Conservation (phyloP, 139 green algal genomes). For the Chloropicon primus region DNA sequence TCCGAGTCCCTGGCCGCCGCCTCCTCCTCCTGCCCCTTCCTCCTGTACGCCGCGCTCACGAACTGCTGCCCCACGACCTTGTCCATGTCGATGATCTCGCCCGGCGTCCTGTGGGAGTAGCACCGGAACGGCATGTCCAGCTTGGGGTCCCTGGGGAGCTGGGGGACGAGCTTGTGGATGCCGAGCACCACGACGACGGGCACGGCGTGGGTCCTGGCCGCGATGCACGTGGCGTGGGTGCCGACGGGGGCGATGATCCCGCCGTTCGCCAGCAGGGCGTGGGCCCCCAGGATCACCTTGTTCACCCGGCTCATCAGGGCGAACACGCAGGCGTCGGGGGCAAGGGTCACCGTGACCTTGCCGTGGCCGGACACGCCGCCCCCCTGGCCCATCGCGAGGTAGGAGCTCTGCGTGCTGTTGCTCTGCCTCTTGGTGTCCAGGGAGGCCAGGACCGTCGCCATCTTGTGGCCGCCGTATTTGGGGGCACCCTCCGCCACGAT, state of each 20-base stretch:
- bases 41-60: background rate
- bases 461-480: slow-evolving; percentile 62
- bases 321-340: background rate
- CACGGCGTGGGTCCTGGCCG: slow-evolving; percentile 70
- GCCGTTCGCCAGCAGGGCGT: slow-evolving; percentile 87
- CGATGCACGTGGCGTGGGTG: slow-evolving; percentile 52
- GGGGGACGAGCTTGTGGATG: slow-evolving; percentile 81
- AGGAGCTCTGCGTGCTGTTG: slow-evolving; percentile 66
- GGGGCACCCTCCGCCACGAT: slow-evolving; percentile 85
- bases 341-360: background rate
- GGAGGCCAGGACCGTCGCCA: slow-evolving; percentile 66
- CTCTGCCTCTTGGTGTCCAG: slow-evolving; percentile 66
- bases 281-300: slow-evolving; percentile 75
- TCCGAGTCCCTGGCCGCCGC: background rate
- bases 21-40: background rate
- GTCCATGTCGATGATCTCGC: background rate
- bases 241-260: slow-evolving; percentile 61
- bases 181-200: slow-evolving; percentile 82
- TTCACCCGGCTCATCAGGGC: background rate
- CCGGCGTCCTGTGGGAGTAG: background rate
- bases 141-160: slow-evolving; percentile 80
- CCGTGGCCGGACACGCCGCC: too few species aligned
- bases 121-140: slow-evolving; percentile 31
- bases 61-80: background rate
- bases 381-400: slow-evolving; percentile 96